A percentile compares a stretch with the other conserved stretches of the same genome.
Evolutionary conservation across 208 protist species (phyloP).

Genomic region (Wallacemonas sp.): DNA sequence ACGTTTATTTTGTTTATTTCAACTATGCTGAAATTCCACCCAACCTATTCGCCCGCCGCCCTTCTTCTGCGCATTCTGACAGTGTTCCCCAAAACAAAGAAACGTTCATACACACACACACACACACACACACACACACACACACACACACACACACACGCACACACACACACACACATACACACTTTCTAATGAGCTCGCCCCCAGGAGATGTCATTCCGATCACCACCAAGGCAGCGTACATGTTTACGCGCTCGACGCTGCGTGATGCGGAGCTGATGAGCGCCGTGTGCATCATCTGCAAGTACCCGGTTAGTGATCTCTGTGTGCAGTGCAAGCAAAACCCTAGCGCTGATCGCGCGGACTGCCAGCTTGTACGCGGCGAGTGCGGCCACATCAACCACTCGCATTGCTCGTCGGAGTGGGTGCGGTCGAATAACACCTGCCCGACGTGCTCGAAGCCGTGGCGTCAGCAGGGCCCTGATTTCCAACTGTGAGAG

Average conservation of each 20-base stretch:
- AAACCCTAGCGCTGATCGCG: neutral
- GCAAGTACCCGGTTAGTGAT: constrained; percentile 21
- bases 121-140: too few species aligned
- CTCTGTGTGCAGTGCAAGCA: constrained; percentile 31
- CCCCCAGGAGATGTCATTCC: constrained; percentile 28
- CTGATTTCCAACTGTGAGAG: constrained; percentile 3
- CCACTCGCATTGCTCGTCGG: constrained; percentile 51
- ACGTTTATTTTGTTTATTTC: too few species aligned
- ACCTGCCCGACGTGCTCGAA: constrained; percentile 30
- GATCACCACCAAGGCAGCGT: constrained; percentile 35
- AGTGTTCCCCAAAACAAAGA: too few species aligned
- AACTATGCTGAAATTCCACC: too few species aligned
- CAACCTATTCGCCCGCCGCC: too few species aligned
- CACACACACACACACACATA: constrained; percentile 5
- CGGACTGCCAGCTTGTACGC: constrained; percentile 20
- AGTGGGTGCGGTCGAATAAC: constrained; percentile 31
- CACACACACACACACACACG: too few species aligned
- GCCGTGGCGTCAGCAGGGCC: constrained; percentile 23
- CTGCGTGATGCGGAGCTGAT: constrained; percentile 31
- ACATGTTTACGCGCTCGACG: constrained; percentile 23
- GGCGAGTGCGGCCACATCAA: constrained; percentile 50
- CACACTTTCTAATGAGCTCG: neutral
- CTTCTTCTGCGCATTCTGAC: too few species aligned
- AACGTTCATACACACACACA: too few species aligned
- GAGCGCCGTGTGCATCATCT: constrained; percentile 31